Base-by-base conservation (phyloP, 345 rosid genomes). In the Hibiscus tridactylites region DNA sequence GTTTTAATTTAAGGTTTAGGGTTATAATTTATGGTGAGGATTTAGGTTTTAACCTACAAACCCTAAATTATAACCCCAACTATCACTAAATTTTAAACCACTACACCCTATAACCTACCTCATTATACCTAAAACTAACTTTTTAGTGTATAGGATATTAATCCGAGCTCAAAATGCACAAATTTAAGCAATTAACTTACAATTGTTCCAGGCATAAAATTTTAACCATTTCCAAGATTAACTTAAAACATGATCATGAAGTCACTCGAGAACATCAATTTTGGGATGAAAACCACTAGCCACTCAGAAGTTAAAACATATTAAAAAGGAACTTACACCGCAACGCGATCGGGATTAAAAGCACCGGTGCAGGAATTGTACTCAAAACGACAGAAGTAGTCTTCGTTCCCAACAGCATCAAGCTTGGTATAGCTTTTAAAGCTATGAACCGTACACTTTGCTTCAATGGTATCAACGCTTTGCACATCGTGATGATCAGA, bases 311-410 rank as follows among this genome's bases (percentile, higher is more conserved):
- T 26, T 11, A 42, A 10, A 8, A 9, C 21, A 52, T 49, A 3
- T 0, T 21, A 19, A 8, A 46, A 31, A 47, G 28, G 13, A 33
- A 87, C 91, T 46, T 89, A 95, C 99, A 95, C 99, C 62, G 99
- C 88, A 42, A 95, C 99, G 53, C 91, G 80, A 76, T 95, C 99
- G 70, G 99, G 99, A 79, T 76, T 81, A 71, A 95, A 95, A 10
- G 96, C 90, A 4, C 99, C 99, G 12, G 90, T 87, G 29, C 88
- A 62, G 58, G 96, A 89, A 73, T 90, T 95, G 24, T 95, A 95
- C 86, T 95, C 98, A 62, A 95, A 95, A 78, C 99, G 97, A 75
- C 97, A 92, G 82, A 95, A 95, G 92, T 87, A 95, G 74, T 92
- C 98, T 50, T 95, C 97, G 83, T 90, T 89, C 31, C 91, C 97